A percentile compares a stretch with the other conserved stretches of the same genome.
Evolutionary conservation across 352 stramenopile genomes (phyloP).

Genomic region (Globisporangium nagaii): DNA sequence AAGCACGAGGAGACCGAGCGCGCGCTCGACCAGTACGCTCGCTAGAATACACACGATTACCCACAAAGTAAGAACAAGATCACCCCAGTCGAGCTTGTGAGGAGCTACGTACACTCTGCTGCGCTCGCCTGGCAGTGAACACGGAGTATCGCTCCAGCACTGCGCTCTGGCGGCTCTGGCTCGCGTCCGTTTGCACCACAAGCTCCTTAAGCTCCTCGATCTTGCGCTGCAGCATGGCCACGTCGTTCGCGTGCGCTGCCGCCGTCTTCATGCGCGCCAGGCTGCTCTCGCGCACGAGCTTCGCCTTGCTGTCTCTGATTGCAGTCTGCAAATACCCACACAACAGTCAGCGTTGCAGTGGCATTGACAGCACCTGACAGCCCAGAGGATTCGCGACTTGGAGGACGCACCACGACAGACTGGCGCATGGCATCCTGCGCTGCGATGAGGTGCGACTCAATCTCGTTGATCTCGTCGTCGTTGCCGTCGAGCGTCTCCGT

Average conservation of each 20-base stretch:
- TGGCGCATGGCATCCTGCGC: constrained; percentile 31
- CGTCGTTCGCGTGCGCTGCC: constrained; percentile 35
- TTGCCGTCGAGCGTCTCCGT: neutral
- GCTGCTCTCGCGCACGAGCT: constrained; percentile 15
- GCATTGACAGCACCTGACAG: too few species aligned
- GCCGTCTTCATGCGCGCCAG: constrained; percentile 44
- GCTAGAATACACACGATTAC: constrained; percentile 9
- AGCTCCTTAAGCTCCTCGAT: constrained; percentile 36
- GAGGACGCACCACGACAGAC: constrained; percentile 18
- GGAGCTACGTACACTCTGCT: constrained; percentile 15
- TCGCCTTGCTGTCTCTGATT: constrained; percentile 19
- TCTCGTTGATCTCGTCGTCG: constrained; percentile 12
- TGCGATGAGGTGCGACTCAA: constrained; percentile 25
- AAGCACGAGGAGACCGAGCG: constrained; percentile 22
- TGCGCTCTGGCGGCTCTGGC: constrained; percentile 1
- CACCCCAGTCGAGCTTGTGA: too few species aligned
- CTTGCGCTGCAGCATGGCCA: constrained; percentile 38
- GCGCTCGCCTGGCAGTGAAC: constrained; percentile 18
- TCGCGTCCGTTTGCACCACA: constrained; percentile 5
- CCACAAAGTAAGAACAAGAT: neutral
- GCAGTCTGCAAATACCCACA: constrained; percentile 13
- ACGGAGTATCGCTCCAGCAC: constrained; percentile 28
- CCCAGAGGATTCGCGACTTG: neutral
- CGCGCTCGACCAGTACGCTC: constrained; percentile 16
- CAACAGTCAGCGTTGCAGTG: too few species aligned